Base-by-base conservation (phyloP, 495 filamentous ascomycete species). In the Tuber calosporum region DNA sequence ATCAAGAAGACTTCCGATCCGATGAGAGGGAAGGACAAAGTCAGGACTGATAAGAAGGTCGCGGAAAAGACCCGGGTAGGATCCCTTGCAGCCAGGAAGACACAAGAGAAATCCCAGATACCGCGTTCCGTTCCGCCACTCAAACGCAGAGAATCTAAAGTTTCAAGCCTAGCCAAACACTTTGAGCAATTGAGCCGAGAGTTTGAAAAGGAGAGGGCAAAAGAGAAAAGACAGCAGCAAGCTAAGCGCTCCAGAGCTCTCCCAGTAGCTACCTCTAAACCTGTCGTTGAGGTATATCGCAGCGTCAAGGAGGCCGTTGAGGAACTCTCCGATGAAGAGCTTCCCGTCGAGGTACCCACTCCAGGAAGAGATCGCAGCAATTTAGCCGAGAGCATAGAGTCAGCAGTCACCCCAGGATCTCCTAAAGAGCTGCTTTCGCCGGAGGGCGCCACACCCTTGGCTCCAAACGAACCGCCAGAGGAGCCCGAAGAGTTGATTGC, bases 181-280 rank as follows among this genome's bases (percentile, higher is more conserved):
- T 97, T 98, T 79, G 96, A 99, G 82, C 93, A 97, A 80, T 83
- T 99, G 43, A 96, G 93, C 73, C 90, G 94, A 8, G 96, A 99
- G 77, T 98, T 99, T 77, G 94, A 99, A 79, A 96, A 93, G 80
- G 94, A 98, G 84, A 86, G 96, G 48, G 87, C 94, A 68, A 91
- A 90, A 72, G 94, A 99, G 79, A 88, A 90, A 80, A 89, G 89
- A 68, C 90, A 93, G 79, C 87, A 92, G 73, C 91, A 91, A 66
- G 91, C 92, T n/a, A 92, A 89, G 77, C 90, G 89, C 79, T 88
- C 89, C 0, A 88, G 94, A 71, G 93, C 92, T 30, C 93, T 93
- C 79, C 95, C 94, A 22, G 88, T 94, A 72, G 90, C 93, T 20
- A 93, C 92, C n/a, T 96, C 94, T 36, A 95, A 93, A 81, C 93